phyloP scores from a whole-genome alignment of 768 basidiomycete species.

The Neoboletus magnificus region DNA sequence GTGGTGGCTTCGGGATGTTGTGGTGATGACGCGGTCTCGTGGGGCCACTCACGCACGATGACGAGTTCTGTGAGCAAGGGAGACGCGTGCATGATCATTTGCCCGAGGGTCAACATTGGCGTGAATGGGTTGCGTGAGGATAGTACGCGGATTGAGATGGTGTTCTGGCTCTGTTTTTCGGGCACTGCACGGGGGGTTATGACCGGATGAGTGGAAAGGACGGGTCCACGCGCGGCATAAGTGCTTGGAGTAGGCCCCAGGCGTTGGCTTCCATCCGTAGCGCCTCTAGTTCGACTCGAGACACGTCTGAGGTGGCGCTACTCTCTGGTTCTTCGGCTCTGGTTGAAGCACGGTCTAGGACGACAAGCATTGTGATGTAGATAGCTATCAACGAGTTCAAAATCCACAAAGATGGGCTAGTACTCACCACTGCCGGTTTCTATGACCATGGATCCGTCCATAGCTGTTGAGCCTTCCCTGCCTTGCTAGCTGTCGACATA shows the following conservation, averaged over 20 bases:
- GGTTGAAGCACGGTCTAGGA: background rate
- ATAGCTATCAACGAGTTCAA: background rate
- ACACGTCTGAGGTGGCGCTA: constrained; percentile 32
- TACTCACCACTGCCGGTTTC: background rate
- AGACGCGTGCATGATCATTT: constrained; percentile 66
- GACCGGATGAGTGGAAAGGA: background rate
- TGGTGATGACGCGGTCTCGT: constrained; percentile 66
- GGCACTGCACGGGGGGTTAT: constrained; percentile 39
- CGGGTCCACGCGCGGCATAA: constrained; percentile 60
- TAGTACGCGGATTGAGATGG: constrained; percentile 46
- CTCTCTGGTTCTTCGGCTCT: constrained; percentile 57
- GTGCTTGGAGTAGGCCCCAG: constrained; percentile 75
- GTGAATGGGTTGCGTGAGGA: constrained; percentile 77
- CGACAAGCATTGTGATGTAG: background rate
- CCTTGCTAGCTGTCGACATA: background rate
- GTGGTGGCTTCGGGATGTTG: constrained; percentile 67
- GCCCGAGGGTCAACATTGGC: constrained; percentile 70
- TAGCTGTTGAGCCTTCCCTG: background rate
- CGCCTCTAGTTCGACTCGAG: constrained; percentile 55
- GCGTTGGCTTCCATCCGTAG: constrained; percentile 75
- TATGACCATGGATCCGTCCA: background rate
- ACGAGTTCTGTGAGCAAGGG: constrained; percentile 71
- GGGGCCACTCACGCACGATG: constrained; percentile 85
- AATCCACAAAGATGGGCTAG: background rate
- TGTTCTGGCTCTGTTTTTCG: constrained; percentile 59